These are phyloP conservation scores for Clitopilus passeckerianus DNA, from an alignment of 768 basidiomycete genomes.

Conservation along the genomic window DNA sequence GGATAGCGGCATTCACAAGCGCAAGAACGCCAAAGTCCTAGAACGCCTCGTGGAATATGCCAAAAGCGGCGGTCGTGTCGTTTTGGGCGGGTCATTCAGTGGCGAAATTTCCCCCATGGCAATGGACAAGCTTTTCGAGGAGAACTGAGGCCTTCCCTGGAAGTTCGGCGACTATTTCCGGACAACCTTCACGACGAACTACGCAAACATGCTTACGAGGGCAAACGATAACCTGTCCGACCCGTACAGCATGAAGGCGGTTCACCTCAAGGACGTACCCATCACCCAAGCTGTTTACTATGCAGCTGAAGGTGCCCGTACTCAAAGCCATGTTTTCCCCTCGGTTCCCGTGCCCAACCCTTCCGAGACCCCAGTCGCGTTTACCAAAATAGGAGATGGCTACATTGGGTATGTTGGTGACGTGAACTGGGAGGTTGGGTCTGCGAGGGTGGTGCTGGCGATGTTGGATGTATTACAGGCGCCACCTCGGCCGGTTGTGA, in stretches of 20 bases:
- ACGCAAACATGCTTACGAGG: slow-evolving; percentile 20
- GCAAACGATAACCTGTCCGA: slow-evolving; percentile 19
- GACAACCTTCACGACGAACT: slow-evolving; percentile 29
- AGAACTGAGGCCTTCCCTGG: slow-evolving; percentile 30
- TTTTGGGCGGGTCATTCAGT: slow-evolving; percentile 30
- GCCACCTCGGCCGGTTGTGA: background rate
- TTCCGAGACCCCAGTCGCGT: slow-evolving; percentile 19
- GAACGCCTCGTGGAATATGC: slow-evolving; percentile 29
- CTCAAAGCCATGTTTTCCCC: slow-evolving; percentile 21
- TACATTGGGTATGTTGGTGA: slow-evolving; percentile 32
- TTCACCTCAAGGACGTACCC: slow-evolving; percentile 25
- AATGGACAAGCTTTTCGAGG: slow-evolving; percentile 22
- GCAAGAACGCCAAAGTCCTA: slow-evolving; percentile 15
- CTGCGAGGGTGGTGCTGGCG: slow-evolving; percentile 23
- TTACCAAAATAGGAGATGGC: slow-evolving; percentile 26
- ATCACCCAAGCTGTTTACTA: slow-evolving; percentile 27
- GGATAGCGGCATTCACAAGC: slow-evolving; percentile 26
- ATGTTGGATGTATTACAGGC: slow-evolving; percentile 23
- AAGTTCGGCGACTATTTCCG: slow-evolving; percentile 33
- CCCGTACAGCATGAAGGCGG: slow-evolving; percentile 38
- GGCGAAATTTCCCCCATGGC: slow-evolving; percentile 15
- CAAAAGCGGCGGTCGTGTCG: slow-evolving; percentile 30
- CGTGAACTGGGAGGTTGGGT: slow-evolving; percentile 22
- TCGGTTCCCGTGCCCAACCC: slow-evolving; percentile 8
- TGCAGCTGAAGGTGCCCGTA: slow-evolving; percentile 15